A percentile compares a stretch with the other conserved stretches of the same genome.
phyloP scores from a whole-genome alignment of 495 filamentous ascomycete species.

The Aspergillus leporis region DNA sequence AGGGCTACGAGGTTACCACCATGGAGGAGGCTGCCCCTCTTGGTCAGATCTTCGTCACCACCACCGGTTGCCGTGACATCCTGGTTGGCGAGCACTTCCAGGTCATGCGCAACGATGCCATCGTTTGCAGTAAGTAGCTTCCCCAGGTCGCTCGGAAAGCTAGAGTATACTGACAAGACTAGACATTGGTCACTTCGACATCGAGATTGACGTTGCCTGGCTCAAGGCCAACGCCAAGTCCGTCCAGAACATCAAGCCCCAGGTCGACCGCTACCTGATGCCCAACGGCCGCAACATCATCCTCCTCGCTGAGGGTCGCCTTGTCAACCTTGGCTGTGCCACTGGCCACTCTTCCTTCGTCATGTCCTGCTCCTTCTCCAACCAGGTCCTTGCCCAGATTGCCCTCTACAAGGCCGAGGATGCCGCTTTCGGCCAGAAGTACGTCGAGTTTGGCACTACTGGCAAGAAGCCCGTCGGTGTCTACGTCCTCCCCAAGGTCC shows the following conservation, averaged over 20 bases:
- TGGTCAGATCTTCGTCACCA: conserved; percentile 99
- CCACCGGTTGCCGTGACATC: conserved; percentile 98
- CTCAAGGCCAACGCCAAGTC: conserved; percentile 93
- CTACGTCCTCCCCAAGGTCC: conserved; percentile 96
- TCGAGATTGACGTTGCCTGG: conserved; percentile 99
- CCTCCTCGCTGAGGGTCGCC: conserved; percentile 95
- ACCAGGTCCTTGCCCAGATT: conserved; percentile 99
- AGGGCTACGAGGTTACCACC: conserved; percentile 92
- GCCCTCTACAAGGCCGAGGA: conserved; percentile 95
- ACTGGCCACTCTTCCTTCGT: conserved; percentile 99
- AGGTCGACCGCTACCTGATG: conserved; percentile 98
- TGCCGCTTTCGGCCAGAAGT: conserved; percentile 83
- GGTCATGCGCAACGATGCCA: conserved; percentile 96
- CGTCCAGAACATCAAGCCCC: conserved; percentile 98
- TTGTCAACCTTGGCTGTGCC: conserved; percentile 98
- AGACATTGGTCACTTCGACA: conserved; percentile 99
- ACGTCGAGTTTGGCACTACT: conserved; percentile 90
- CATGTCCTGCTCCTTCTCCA: conserved; percentile 99
- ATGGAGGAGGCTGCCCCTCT: conserved; percentile 90
- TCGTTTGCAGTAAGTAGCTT: conserved; percentile 86
- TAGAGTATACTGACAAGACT: conserved; percentile 11
- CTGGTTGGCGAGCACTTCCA: conserved; percentile 90
- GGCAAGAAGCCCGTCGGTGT: conserved; percentile 89
- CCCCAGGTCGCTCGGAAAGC: not conserved
- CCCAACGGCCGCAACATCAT: conserved; percentile 94